phyloP scores from a whole-genome alignment of 2,329 filamentous ascomycete species.

The Microcyclosporella mali region DNA sequence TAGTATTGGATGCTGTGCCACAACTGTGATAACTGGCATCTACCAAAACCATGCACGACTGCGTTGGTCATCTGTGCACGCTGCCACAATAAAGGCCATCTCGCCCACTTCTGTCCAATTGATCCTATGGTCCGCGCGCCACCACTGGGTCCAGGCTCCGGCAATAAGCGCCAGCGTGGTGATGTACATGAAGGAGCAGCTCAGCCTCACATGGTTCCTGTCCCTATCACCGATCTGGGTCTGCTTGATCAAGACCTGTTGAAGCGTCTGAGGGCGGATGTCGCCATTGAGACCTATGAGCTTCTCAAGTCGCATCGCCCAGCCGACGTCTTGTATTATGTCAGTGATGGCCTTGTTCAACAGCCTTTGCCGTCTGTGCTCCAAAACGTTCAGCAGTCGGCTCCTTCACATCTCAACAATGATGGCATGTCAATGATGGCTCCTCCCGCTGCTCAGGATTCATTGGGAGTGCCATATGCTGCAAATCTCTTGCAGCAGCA shows the following conservation, averaged over 20 bases:
- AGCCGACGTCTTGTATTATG: not conserved
- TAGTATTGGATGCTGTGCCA: conserved; percentile 20
- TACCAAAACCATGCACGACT: conserved; percentile 16
- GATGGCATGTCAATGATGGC: not conserved
- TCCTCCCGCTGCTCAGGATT: not conserved
- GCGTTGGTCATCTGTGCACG: conserved; percentile 11
- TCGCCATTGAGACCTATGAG: not conserved
- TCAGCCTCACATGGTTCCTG: not conserved
- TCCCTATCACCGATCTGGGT: not conserved
- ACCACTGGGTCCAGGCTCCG: not conserved
- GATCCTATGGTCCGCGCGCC: conserved; percentile 8
- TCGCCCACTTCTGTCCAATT: conserved; percentile 19
- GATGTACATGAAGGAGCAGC: not conserved
- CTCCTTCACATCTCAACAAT: conserved; percentile 3
- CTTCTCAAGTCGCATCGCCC: not conserved
- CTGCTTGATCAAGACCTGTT: conserved; percentile 2
- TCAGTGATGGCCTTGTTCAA: not conserved
- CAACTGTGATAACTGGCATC: conserved; percentile 26
- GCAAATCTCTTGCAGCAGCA: not conserved
- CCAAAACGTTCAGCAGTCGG: not conserved
- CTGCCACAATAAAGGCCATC: conserved; percentile 19
- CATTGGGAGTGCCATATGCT: not conserved
- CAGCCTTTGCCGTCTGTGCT: no score
- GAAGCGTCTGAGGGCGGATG: not conserved
- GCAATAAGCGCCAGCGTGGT: not conserved